phyloP scores from a whole-genome alignment of 2,329 filamentous ascomycete genomes.

The Ophiostoma quercus region DNA sequence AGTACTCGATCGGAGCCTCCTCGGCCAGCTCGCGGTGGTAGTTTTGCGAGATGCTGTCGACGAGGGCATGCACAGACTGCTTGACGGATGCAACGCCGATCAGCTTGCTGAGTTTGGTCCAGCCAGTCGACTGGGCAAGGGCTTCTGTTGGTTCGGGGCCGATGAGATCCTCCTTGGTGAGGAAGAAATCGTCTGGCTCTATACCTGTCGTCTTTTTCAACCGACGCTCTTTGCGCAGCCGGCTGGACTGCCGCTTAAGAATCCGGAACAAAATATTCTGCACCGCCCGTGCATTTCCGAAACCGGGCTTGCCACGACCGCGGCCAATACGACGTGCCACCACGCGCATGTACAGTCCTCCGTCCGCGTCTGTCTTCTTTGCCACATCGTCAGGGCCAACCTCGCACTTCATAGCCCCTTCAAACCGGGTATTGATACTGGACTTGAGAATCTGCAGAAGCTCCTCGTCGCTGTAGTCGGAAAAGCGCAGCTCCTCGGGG shows the following conservation, averaged over 20 bases:
- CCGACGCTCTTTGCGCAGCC: constrained; percentile 47
- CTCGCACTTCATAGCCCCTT: constrained; percentile 53
- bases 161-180: constrained; percentile 65
- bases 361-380: neutral
- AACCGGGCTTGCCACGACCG: constrained; percentile 59
- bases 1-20: constrained; percentile 53
- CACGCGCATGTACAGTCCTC: constrained; percentile 61
- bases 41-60: constrained; percentile 59
- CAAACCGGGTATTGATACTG: constrained; percentile 51
- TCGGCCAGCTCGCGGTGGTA: constrained; percentile 62
- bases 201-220: constrained; percentile 46
- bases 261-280: constrained; percentile 57
- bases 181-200: constrained; percentile 50
- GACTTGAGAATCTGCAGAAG: constrained; percentile 56
- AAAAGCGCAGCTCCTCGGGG: constrained; percentile 59
- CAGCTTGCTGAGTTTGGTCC: constrained; percentile 52
- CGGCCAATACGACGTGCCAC: constrained; percentile 56
- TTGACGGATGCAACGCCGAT: constrained; percentile 61
- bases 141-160: constrained; percentile 59
- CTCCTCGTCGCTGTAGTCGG: constrained; percentile 63
- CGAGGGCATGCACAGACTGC: constrained; percentile 49
- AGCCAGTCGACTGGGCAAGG: constrained; percentile 49
- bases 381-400: constrained; percentile 39
- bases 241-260: constrained; percentile 51
- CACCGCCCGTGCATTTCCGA: constrained; percentile 66